Base-by-base conservation (phyloP, 345 rosid species). In the Eucalyptus tenuipes region DNA sequence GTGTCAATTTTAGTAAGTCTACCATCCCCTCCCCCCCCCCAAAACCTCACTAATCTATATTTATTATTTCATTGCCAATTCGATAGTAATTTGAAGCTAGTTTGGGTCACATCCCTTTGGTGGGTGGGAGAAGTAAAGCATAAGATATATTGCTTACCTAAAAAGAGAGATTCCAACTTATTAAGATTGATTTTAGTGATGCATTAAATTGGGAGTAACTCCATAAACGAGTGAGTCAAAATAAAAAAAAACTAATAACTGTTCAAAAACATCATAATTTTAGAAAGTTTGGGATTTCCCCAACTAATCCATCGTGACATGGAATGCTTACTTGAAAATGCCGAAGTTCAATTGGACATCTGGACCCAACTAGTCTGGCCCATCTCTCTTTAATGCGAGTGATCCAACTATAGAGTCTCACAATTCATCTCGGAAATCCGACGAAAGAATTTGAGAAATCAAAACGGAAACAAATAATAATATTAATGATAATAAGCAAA, bases 331-430 rank as follows among this genome's bases (percentile, higher is more conserved):
- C 42, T 68, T 68, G 42, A 68, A 68, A 31, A 68, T 18, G 44
- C 44, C 0, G 14, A 42, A 20, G 45, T 37, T 71, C 7, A 22
- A 11, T 37, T 71, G 45, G 14, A 12, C 45, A 27, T 71, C 20
- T 2, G 4, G 25, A 71, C 25, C 45, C 45, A 37, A 18, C 7
- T 20, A 22, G 45, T 40, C 3, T 22, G 2, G 27, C 14, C 45
- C 27, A 18, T 71, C 14, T 10, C 45, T 2, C 22, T 71, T 71
- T 20, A 40, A 20, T 2, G 25, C 13, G 14, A 10, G 3, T 3
- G 27, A 25, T 20, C 3, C 25, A 37, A 18, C 4, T 0, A 2
- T 10, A 10, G 25, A 3, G 5, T 71, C 13, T 71, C 8, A 1
- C 11, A 5, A 7, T 2, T 31, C 80, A 33, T 68, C 11, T 16